Conservation (phyloP, 208 protist species). For the Leishmania martiniquensis region DNA sequence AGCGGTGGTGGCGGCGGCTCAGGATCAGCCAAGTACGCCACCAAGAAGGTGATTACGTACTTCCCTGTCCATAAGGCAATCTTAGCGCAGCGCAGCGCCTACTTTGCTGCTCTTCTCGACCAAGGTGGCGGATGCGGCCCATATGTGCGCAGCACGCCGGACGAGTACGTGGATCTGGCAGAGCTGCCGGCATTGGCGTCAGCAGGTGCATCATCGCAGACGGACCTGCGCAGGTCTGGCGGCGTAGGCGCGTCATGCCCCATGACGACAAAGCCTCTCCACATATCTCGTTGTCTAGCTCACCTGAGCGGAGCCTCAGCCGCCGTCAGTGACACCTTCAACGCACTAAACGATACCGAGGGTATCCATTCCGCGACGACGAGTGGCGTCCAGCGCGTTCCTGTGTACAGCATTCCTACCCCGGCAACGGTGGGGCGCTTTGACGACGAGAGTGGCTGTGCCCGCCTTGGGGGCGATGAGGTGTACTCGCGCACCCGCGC, state of each 20-base stretch:
- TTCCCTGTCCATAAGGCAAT: conserved; percentile 19
- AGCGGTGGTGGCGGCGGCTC: background rate
- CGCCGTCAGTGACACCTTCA: background rate
- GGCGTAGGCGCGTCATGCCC: background rate
- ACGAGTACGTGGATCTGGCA: conserved; percentile 30
- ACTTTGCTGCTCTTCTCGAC: conserved; percentile 18
- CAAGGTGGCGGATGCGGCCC: conserved; percentile 14
- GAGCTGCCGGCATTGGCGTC: background rate
- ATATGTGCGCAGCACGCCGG: conserved; percentile 24
- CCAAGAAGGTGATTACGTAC: conserved; percentile 20
- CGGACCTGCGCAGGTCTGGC: background rate
- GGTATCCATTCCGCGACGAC: background rate
- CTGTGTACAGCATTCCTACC: conserved; percentile 19
- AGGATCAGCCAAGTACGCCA: background rate
- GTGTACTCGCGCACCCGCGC: background rate
- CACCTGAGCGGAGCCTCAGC: background rate
- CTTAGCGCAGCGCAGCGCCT: conserved; percentile 16
- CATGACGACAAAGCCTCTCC: background rate
- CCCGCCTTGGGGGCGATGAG: background rate
- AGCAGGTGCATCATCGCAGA: background rate
- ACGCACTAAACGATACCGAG: background rate
- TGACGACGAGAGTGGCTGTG: background rate
- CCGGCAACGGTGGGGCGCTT: conserved; percentile 10
- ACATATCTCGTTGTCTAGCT: background rate
- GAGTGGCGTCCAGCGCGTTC: conserved; percentile 1